These are phyloP conservation scores for Daldinia bambusicola DNA, from an alignment of 495 filamentous ascomycete species.

Conservation along the genomic window DNA sequence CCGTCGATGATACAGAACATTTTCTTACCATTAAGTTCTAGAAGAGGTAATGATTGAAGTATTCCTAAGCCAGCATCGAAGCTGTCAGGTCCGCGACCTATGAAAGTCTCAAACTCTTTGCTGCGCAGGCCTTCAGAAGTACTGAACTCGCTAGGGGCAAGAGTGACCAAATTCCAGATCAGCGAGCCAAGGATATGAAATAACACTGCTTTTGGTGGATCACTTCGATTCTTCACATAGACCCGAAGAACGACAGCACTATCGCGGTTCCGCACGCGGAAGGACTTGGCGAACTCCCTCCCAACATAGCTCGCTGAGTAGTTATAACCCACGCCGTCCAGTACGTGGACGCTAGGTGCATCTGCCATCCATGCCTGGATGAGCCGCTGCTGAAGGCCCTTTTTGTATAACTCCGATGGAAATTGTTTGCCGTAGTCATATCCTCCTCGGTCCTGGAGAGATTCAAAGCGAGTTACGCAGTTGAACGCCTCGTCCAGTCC, in stretches of 20 bases:
- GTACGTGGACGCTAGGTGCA: slow-evolving; percentile 15
- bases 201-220: slow-evolving; percentile 14
- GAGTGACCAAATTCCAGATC: slow-evolving; percentile 23
- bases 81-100: slow-evolving; percentile 17
- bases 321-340: slow-evolving; percentile 3
- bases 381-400: slow-evolving; percentile 6
- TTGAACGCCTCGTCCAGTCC: background rate
- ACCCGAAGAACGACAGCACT: slow-evolving; percentile 25
- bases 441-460: slow-evolving; percentile 21
- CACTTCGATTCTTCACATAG: slow-evolving; percentile 26
- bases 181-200: slow-evolving; percentile 37
- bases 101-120: slow-evolving; percentile 20
- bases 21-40: background rate
- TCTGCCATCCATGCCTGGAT: slow-evolving; percentile 11
- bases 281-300: slow-evolving; percentile 32
- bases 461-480: slow-evolving; percentile 25
- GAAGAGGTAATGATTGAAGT: slow-evolving; percentile 23
- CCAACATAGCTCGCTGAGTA: slow-evolving; percentile 20
- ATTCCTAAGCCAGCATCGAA: slow-evolving; percentile 29
- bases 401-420: slow-evolving; percentile 22
- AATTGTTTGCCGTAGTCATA: slow-evolving; percentile 25
- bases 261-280: slow-evolving; percentile 16
- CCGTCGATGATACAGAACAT: slow-evolving; percentile 35
- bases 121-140: slow-evolving; percentile 5
- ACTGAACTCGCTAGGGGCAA: slow-evolving; percentile 20